phyloP scores from a whole-genome alignment of 2,329 filamentous ascomycete species.

The Coniella vitis region DNA sequence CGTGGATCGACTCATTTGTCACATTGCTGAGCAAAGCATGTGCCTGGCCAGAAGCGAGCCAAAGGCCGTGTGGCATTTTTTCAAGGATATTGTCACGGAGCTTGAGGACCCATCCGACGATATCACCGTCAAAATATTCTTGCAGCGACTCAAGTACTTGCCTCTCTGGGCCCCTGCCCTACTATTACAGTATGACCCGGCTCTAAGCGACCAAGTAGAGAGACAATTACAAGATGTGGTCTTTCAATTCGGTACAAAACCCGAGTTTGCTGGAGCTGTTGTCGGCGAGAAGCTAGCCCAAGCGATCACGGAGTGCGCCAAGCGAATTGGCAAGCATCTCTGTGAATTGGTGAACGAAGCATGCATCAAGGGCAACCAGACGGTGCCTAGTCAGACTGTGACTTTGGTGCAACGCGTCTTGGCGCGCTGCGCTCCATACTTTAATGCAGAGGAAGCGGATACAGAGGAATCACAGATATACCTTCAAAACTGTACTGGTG shows the following conservation, averaged over 20 bases:
- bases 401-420: conserved; percentile 36
- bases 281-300: conserved; percentile 25
- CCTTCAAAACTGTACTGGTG: conserved; percentile 30
- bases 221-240: conserved; percentile 37
- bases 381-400: conserved; percentile 37
- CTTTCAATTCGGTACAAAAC: conserved; percentile 29
- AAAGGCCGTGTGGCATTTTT: conserved; percentile 40
- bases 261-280: conserved; percentile 24
- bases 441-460: conserved; percentile 27
- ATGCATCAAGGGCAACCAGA: conserved; percentile 34
- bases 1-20: conserved; percentile 33
- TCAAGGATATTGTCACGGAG: conserved; percentile 27
- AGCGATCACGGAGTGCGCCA: conserved; percentile 29
- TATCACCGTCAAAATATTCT: conserved; percentile 22
- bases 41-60: conserved; percentile 42
- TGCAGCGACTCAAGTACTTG: conserved; percentile 27
- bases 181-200: conserved; percentile 38
- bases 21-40: conserved; percentile 38
- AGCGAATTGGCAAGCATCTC: conserved; percentile 36
- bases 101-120: conserved; percentile 24
- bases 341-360: conserved; percentile 40
- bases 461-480: conserved; percentile 28
- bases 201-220: conserved; percentile 36
- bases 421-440: conserved; percentile 34
- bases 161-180: conserved; percentile 46